phyloP scores from a whole-genome alignment of 768 basidiomycete species.

The Lentinula aciculospora region DNA sequence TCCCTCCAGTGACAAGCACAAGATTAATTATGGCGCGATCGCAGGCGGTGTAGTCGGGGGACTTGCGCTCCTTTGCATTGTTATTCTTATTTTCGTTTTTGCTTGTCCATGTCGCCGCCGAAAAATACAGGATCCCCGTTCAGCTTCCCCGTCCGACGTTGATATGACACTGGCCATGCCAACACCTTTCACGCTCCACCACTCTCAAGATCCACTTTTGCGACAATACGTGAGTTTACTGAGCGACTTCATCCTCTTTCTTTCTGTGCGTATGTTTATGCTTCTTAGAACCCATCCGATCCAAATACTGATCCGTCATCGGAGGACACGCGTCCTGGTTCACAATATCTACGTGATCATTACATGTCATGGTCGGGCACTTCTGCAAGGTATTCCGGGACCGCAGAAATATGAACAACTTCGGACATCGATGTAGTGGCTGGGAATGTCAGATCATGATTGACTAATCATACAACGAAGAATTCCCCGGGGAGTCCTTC shows the following conservation, averaged over 20 bases:
- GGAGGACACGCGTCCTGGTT: background rate
- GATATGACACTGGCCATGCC: background rate
- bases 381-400: background rate
- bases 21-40: background rate
- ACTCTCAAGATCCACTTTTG: background rate
- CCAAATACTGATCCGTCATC: background rate
- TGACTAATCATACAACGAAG: too few relatives aligned
- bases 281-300: background rate
- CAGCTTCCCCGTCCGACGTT: background rate
- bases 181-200: background rate
- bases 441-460: too few relatives aligned
- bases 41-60: constrained; percentile 4
- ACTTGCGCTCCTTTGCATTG: background rate
- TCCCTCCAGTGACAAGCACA: background rate
- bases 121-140: background rate
- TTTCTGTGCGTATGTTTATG: background rate
- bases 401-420: background rate
- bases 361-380: background rate
- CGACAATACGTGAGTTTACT: background rate
- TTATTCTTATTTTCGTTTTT: background rate
- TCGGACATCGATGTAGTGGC: too few relatives aligned
- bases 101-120: background rate
- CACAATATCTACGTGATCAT: background rate
- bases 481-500: too few relatives aligned
- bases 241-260: background rate